These are phyloP conservation scores for Tetrastigma voinierianum DNA, from an alignment of 164 flowering plant species.

Conservation along the genomic window DNA sequence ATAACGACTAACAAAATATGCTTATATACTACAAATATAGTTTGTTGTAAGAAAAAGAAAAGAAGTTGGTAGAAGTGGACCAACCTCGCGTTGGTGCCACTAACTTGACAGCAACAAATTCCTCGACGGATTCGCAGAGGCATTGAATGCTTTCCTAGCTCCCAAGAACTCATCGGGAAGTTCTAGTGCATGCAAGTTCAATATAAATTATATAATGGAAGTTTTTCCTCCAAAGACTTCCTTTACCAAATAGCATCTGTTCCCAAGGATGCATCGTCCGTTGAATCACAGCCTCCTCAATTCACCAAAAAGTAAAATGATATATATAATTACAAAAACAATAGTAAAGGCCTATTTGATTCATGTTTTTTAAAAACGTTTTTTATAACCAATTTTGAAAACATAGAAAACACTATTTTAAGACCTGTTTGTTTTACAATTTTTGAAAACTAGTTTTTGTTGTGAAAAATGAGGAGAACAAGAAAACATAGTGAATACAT, in stretches of 20 bases:
- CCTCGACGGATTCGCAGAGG: constrained; percentile 77
- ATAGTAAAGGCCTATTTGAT: too few relatives aligned
- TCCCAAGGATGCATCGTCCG: constrained; percentile 91
- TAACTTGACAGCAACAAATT: constrained; percentile 44
- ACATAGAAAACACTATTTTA: too few relatives aligned
- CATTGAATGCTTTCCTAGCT: constrained; percentile 79
- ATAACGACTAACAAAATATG: too few relatives aligned
- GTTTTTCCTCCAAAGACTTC: constrained; percentile 53
- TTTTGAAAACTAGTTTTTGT: too few relatives aligned
- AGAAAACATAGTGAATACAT: too few relatives aligned
- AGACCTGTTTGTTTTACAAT: too few relatives aligned
- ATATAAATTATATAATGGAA: constrained; percentile 32
- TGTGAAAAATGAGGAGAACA: too few relatives aligned
- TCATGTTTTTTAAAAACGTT: too few relatives aligned
- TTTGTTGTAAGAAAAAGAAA: background rate
- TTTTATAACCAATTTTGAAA: too few relatives aligned
- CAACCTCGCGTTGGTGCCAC: constrained; percentile 50
- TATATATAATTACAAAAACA: too few relatives aligned
- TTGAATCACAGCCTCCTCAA: constrained; percentile 68
- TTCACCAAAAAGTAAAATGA: background rate
- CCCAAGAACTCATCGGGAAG: constrained; percentile 76
- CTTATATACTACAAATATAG: too few relatives aligned
- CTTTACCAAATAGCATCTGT: constrained; percentile 66
- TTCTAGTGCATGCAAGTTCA: constrained; percentile 76
- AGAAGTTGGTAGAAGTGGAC: background rate